These are phyloP conservation scores for Candida germanica DNA, from an alignment of 805 yeast genomes.

Conservation along the genomic window DNA sequence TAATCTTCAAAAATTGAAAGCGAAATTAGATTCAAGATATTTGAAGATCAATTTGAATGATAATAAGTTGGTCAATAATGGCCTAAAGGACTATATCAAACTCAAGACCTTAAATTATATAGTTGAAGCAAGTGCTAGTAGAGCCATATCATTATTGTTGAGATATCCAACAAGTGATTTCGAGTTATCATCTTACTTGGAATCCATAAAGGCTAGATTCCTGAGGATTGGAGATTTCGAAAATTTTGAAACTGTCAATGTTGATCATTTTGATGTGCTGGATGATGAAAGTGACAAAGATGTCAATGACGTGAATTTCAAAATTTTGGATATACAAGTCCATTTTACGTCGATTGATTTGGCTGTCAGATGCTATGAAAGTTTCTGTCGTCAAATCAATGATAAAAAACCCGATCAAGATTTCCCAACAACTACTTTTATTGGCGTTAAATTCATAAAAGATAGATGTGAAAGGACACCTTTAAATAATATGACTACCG, in stretches of 20 bases:
- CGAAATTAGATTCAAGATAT: conserved; percentile 23
- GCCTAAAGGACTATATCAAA: conserved; percentile 33
- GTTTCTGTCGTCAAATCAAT: conserved; percentile 20
- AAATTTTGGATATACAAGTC: conserved; percentile 4
- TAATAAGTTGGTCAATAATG: conserved; percentile 8
- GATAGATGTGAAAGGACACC: conserved; percentile 39
- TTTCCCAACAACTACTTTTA: conserved; percentile 3
- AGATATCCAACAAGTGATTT: conserved; percentile 4
- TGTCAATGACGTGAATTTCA: conserved; percentile 1
- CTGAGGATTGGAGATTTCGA: conserved; percentile 41
- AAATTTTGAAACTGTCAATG: conserved; percentile 19
- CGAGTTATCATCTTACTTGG: conserved; percentile 7
- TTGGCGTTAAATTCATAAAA: conserved; percentile 22
- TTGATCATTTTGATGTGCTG: conserved; percentile 1
- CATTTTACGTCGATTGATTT: conserved; percentile 46
- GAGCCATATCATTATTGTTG: conserved; percentile 20
- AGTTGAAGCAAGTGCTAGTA: conserved; percentile 36
- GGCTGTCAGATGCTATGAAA: conserved; percentile 45
- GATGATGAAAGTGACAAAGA: not conserved
- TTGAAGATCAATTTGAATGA: conserved; percentile 31
- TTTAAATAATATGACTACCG: not conserved
- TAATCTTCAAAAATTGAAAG: conserved; percentile 23
- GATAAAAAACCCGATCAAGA: conserved; percentile 16
- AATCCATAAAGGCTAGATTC: conserved; percentile 1
- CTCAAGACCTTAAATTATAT: conserved; percentile 41